Conservation (phyloP, 2,329 filamentous ascomycete species). For the Colletotrichum filicis region DNA sequence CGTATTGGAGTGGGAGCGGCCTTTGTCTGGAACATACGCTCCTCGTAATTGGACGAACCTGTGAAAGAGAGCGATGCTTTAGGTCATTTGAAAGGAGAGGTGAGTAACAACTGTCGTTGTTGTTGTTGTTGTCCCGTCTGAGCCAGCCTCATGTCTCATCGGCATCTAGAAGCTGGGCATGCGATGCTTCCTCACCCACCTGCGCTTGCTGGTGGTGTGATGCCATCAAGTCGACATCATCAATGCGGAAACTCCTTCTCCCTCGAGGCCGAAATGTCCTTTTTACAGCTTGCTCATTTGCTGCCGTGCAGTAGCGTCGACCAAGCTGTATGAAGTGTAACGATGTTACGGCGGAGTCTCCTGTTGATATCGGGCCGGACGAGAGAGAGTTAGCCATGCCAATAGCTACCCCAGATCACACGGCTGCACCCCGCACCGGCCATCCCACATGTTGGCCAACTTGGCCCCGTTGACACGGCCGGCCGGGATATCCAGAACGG, state of each 20-base stretch:
- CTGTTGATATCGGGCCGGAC: constrained; percentile 34
- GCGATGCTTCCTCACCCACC: not conserved
- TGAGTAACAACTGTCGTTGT: not conserved
- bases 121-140: not conserved
- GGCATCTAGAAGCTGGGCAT: not conserved
- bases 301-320: constrained; percentile 20
- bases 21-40: not conserved
- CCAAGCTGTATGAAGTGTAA: constrained; percentile 11
- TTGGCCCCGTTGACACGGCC: constrained; percentile 12
- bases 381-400: constrained; percentile 7
- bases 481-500: constrained; percentile 27
- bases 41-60: not conserved
- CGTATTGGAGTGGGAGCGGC: not conserved
- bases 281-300: not conserved
- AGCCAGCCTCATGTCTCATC: not conserved
- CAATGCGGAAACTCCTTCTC: not conserved
- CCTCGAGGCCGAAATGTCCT: not conserved
- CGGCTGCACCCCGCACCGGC: constrained; percentile 32
- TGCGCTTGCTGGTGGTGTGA: not conserved
- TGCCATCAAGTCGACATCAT: constrained; percentile 5
- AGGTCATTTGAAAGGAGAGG: not conserved
- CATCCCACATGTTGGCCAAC: constrained; percentile 10
- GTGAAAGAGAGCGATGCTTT: no score
- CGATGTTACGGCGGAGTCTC: constrained; percentile 32
- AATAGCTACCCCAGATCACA: constrained; percentile 34